These are phyloP conservation scores for Boletus reticuloceps DNA, from an alignment of 768 basidiomycete genomes.

Conservation along the genomic window DNA sequence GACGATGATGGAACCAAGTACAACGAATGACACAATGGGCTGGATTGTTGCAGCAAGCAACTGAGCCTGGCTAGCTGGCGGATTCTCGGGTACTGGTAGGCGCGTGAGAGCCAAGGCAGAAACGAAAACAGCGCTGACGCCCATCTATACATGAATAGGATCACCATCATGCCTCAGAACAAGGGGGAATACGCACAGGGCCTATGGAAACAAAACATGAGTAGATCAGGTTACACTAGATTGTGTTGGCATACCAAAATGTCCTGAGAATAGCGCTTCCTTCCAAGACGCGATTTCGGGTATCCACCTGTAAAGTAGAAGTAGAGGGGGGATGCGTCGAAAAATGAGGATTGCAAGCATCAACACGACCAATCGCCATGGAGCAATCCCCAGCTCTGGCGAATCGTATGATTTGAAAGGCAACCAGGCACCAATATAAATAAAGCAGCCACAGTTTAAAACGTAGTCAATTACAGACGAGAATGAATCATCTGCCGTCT, in stretches of 20 bases:
- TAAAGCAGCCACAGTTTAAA: constrained; percentile 75
- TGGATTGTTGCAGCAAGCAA: constrained; percentile 69
- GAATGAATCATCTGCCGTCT: constrained; percentile 84
- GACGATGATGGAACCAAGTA: constrained; percentile 80
- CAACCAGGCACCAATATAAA: constrained; percentile 88
- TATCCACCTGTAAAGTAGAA: constrained; percentile 77
- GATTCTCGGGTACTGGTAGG: constrained; percentile 54
- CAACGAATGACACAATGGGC: constrained; percentile 85
- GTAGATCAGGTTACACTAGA: neutral
- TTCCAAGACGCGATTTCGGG: constrained; percentile 84
- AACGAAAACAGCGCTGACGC: constrained; percentile 89
- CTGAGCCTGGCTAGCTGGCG: constrained; percentile 69
- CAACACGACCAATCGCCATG: constrained; percentile 70
- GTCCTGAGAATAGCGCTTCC: constrained; percentile 88
- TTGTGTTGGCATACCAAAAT: constrained; percentile 61
- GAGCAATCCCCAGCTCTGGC: constrained; percentile 56
- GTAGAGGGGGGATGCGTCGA: constrained; percentile 76
- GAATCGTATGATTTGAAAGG: constrained; percentile 60
- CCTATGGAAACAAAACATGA: constrained; percentile 33
- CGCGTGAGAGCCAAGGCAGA: constrained; percentile 66
- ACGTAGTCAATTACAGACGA: constrained; percentile 89
- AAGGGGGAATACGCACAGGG: constrained; percentile 41
- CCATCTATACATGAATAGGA: constrained; percentile 56
- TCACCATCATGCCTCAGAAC: neutral
- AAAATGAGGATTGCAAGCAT: constrained; percentile 67